These are phyloP conservation scores for Cymodocea nodosa DNA, from an alignment of 116 monocot species.

Conservation along the genomic window DNA sequence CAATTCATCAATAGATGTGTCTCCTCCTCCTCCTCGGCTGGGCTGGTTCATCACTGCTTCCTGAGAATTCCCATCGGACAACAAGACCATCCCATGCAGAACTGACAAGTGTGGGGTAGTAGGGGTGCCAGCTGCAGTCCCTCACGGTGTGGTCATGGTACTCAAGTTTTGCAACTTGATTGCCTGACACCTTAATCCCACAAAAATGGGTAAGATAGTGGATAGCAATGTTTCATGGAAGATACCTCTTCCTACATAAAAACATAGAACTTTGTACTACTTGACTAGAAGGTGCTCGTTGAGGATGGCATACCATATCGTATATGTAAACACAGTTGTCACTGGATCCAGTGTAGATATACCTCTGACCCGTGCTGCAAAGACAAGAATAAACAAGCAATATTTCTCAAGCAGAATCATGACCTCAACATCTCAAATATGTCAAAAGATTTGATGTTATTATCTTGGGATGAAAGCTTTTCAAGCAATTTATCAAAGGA, in stretches of 20 bases:
- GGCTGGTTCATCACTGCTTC: constrained; percentile 11
- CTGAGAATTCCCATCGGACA: constrained; percentile 70
- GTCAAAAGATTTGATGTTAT: too few species aligned
- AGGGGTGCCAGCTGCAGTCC: constrained; percentile 92
- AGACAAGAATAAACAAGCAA: neutral
- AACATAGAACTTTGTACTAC: neutral
- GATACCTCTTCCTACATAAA: neutral
- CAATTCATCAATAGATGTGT: constrained; percentile 8
- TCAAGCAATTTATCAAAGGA: too few species aligned
- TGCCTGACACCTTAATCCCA: constrained; percentile 45
- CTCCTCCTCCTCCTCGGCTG: constrained; percentile 5
- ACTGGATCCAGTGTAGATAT: constrained; percentile 91
- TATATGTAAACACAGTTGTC: constrained; percentile 76
- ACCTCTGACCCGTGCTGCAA: constrained; percentile 91
- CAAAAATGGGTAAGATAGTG: too few species aligned
- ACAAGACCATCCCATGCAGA: constrained; percentile 79
- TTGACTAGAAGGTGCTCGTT: neutral
- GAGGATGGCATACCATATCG: constrained; percentile 49
- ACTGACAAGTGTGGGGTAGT: constrained; percentile 56
- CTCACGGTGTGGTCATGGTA: constrained; percentile 54
- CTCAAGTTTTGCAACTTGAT: constrained; percentile 41
- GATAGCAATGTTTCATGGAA: too few species aligned
- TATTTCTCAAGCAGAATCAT: neutral
- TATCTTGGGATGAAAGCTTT: too few species aligned
- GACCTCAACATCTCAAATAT: too few species aligned